Percentiles rank a stretch among this genome's conserved stretches.
phyloP scores from a whole-genome alignment of 371 early-diverging fungal genomes.

The Syncephalastrum sp. region DNA sequence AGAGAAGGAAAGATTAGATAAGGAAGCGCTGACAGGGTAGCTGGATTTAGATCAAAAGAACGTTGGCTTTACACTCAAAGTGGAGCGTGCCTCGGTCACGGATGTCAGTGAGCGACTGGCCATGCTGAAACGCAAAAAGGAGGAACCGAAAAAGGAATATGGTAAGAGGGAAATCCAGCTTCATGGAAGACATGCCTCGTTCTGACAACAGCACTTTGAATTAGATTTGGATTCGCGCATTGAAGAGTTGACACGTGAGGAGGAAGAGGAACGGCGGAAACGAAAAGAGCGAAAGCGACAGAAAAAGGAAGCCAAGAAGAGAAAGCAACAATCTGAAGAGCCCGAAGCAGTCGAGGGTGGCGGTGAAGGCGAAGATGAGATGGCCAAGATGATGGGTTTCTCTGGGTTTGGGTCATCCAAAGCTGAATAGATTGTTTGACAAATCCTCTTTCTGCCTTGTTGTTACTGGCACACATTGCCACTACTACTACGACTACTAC shows the following conservation, averaged over 20 bases:
- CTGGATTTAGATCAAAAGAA: constrained; percentile 35
- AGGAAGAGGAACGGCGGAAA: constrained; percentile 51
- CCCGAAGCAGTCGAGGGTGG: constrained; percentile 21
- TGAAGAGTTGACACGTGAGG: constrained; percentile 41
- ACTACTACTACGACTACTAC: too few species aligned
- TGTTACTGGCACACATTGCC: too few species aligned
- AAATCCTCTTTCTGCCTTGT: too few species aligned
- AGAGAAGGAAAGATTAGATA: too few species aligned
- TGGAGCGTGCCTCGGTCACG: constrained; percentile 58
- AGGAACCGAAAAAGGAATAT: constrained; percentile 52
- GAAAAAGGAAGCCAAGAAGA: constrained; percentile 50
- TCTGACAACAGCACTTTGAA: not conserved
- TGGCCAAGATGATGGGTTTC: constrained; percentile 56
- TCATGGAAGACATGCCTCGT: not conserved
- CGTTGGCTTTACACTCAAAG: constrained; percentile 77
- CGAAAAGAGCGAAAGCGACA: constrained; percentile 51
- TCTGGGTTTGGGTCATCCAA: constrained; percentile 49
- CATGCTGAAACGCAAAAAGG: constrained; percentile 56
- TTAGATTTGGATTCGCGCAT: constrained; percentile 59
- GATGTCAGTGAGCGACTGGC: constrained; percentile 58
- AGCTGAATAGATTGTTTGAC: constrained; percentile 9
- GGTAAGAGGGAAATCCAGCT: constrained; percentile 26
- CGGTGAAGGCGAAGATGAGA: constrained; percentile 33
- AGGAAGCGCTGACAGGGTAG: not conserved
- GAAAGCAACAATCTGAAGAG: constrained; percentile 18